phyloP scores from a whole-genome alignment of 768 basidiomycete species.

The Pleurotus citrinopileatus region DNA sequence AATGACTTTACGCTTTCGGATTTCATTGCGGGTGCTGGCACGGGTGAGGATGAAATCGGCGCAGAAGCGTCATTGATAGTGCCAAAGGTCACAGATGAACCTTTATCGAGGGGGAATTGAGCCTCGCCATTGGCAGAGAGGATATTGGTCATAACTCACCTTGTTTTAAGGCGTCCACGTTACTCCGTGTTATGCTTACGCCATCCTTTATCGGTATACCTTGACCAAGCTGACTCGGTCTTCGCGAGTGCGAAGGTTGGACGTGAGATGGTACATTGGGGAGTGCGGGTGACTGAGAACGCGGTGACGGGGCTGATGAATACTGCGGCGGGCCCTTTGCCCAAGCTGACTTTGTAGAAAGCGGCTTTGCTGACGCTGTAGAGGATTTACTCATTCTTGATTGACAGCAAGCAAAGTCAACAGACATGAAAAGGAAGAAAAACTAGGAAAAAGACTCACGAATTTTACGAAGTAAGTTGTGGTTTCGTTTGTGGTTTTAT shows the following conservation, averaged over 20 bases:
- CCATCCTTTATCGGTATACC: constrained; percentile 78
- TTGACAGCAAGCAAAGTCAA: constrained; percentile 9
- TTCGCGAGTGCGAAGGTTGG: constrained; percentile 66
- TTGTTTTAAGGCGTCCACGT: constrained; percentile 65
- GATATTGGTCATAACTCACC: too few species aligned
- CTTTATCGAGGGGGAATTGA: constrained; percentile 27
- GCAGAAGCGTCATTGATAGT: constrained; percentile 82
- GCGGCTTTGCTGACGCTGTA: constrained; percentile 72
- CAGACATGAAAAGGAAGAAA: too few species aligned
- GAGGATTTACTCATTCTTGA: constrained; percentile 93
- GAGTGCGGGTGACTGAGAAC: constrained; percentile 77
- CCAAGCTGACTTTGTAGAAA: constrained; percentile 87
- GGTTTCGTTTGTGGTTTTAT: constrained; percentile 48
- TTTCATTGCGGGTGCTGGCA: constrained; percentile 61
- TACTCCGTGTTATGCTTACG: constrained; percentile 67
- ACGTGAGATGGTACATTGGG: constrained; percentile 39
- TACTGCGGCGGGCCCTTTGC: constrained; percentile 80
- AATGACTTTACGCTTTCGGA: constrained; percentile 78
- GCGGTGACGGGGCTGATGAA: constrained; percentile 56
- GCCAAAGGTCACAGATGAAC: constrained; percentile 79
- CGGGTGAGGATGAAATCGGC: constrained; percentile 81
- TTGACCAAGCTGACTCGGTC: constrained; percentile 71
- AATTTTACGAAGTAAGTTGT: constrained; percentile 37
- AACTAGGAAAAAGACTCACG: constrained; percentile 28
- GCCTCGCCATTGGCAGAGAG: too few species aligned